phyloP scores from a whole-genome alignment of 2,329 filamentous ascomycete genomes.

The Alternaria solani region DNA sequence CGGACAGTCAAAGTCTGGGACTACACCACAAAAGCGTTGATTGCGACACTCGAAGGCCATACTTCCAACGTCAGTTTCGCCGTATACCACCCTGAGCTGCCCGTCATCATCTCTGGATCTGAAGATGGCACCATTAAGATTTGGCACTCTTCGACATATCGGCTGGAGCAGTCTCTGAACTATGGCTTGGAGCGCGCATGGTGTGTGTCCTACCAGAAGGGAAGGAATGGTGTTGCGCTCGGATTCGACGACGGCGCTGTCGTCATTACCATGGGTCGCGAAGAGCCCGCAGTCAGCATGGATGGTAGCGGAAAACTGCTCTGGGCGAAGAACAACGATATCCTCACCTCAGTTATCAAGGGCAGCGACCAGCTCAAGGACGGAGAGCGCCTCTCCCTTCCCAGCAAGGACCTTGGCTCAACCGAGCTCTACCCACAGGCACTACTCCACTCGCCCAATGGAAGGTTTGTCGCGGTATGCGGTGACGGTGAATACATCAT shows the following conservation, averaged over 20 bases:
- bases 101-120: slow-evolving; percentile 96
- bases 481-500: slow-evolving; percentile 99
- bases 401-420: slow-evolving; percentile 92
- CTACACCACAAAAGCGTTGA: slow-evolving; percentile 96
- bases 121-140: slow-evolving; percentile 98
- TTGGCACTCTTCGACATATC: slow-evolving; percentile 98
- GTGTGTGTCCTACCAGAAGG: slow-evolving; percentile 96
- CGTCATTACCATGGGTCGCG: slow-evolving; percentile 95
- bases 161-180: slow-evolving; percentile 93
- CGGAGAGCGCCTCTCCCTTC: slow-evolving; percentile 82
- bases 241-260: slow-evolving; percentile 98
- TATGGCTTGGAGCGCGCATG: slow-evolving; percentile 96
- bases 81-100: slow-evolving; percentile 95
- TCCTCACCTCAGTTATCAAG: slow-evolving; percentile 94
- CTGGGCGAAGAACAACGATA: slow-evolving; percentile 94
- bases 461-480: slow-evolving; percentile 86
- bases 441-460: slow-evolving; percentile 93
- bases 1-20: slow-evolving; percentile 98
- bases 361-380: slow-evolving; percentile 89
- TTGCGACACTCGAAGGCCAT: slow-evolving; percentile 95
- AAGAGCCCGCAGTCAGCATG: slow-evolving; percentile 98
- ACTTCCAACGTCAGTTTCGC: slow-evolving; percentile 98
- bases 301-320: slow-evolving; percentile 94
- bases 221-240: slow-evolving; percentile 91
- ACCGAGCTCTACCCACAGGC: slow-evolving; percentile 98